These are phyloP conservation scores for Lentithecium fluviatile DNA, from an alignment of 495 filamentous ascomycete genomes.

Conservation along the genomic window DNA sequence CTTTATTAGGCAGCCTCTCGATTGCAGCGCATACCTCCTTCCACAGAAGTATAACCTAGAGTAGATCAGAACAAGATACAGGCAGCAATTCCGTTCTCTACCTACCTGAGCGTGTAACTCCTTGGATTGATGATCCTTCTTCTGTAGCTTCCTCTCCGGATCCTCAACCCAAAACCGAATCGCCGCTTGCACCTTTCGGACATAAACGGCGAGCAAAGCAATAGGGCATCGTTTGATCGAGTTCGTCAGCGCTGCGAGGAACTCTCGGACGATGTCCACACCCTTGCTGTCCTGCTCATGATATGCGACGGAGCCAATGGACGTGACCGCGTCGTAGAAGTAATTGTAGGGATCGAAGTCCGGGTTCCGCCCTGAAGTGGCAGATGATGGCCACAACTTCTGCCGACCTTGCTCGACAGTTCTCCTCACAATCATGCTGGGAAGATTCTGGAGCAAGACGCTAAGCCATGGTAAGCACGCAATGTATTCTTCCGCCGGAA, in stretches of 20 bases:
- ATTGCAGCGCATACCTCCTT: conserved; percentile 28
- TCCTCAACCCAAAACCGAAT: conserved; percentile 63
- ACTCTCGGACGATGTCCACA: conserved; percentile 18
- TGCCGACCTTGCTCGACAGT: conserved; percentile 58
- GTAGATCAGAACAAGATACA: conserved; percentile 4
- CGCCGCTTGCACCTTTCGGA: conserved; percentile 60
- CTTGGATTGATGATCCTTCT: conserved; percentile 8
- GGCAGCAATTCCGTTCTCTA: too few relatives aligned
- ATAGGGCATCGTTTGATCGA: conserved; percentile 45
- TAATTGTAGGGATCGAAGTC: conserved; percentile 61
- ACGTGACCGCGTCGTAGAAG: conserved; percentile 49
- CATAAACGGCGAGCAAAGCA: conserved; percentile 37
- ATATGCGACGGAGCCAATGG: conserved; percentile 15
- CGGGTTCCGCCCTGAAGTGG: conserved; percentile 44
- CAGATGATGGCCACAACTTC: conserved; percentile 57
- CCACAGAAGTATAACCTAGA: conserved; percentile 41
- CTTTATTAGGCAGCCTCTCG: conserved; percentile 40
- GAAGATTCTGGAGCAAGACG: conserved; percentile 37
- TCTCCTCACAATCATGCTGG: conserved; percentile 43
- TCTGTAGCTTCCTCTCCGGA: conserved; percentile 39
- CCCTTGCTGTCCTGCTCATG: conserved; percentile 41
- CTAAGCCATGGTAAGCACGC: conserved; percentile 27
- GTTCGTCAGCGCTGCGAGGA: conserved; percentile 40
- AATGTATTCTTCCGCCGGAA: conserved; percentile 18
- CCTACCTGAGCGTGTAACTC: conserved; percentile 29